Evolutionary conservation across 2,329 filamentous ascomycete species (phyloP), one percentile per base, ranked within the genome.

Genomic region (Alternaria tenuissima): DNA sequence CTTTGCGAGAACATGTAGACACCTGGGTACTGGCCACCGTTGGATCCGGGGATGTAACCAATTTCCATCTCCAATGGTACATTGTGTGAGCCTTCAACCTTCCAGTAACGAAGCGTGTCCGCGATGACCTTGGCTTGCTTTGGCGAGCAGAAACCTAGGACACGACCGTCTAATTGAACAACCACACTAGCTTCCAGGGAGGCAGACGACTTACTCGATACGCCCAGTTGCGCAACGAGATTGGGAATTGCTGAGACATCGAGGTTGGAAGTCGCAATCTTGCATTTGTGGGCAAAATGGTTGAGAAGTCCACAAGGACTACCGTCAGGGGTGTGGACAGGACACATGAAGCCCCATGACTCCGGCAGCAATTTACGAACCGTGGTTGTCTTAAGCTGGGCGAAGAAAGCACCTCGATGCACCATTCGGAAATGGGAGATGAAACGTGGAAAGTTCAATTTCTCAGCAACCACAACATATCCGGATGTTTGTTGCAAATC

Each of bases 351-450:
- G 7, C 95, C 95, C 95, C 95, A 99, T 69, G 93, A 97, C 77
- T 99, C 95, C 2, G 95, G 95, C 20, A 98, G 82, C 69, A 99
- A 83, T 79, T 98, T 99, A 82, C 95, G 88, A 52, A 99, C 95
- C 0, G 95, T 95, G 0, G 95, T 99, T 0, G 95, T 99, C 81
- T 97, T 98, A 66, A 99, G 82, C 77, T 98, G 92, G 4, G 95
- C 95, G 78, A 99, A 99, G 86, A 99, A 99, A 76, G 93, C 95
- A 84, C 95, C 95, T 88, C 95, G 89, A 82, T 99, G 95, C 59
- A 99, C 93, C 93, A 97, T 97, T 68, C 95, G 91, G 86, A 99
- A 99, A 80, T 99, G 95, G 79, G 92, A 95, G 82, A 99, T 96
- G 82, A 98, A 99, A 72, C 95, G 92, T 74, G 96, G 88, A 78